phyloP scores from a whole-genome alignment of 805 yeast species.

The Alloascoidea hylecoeti region DNA sequence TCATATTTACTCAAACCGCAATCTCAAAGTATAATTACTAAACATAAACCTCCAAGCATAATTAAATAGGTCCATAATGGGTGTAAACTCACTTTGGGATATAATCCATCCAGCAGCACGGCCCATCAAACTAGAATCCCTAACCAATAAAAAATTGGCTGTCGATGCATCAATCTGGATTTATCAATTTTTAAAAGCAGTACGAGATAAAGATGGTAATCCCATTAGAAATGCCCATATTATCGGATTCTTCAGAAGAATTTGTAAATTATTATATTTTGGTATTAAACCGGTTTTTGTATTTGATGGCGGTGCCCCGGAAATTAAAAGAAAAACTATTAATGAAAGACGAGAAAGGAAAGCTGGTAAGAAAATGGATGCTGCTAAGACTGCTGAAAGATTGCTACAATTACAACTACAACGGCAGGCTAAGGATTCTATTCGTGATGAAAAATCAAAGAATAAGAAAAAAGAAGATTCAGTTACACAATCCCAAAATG shows the following conservation, averaged over 20 bases:
- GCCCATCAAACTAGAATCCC: conserved; percentile 80
- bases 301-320: conserved; percentile 92
- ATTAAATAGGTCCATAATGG: too few relatives aligned
- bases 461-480: background rate
- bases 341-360: conserved; percentile 57
- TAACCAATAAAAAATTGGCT: conserved; percentile 68
- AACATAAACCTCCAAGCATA: too few relatives aligned
- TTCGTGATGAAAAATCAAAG: background rate
- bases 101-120: conserved; percentile 79
- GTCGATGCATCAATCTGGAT: conserved; percentile 99
- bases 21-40: too few relatives aligned
- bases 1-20: too few relatives aligned
- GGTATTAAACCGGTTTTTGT: conserved; percentile 87
- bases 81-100: conserved; percentile 93
- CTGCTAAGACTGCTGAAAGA: conserved; percentile 64
- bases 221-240: conserved; percentile 70
- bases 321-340: conserved; percentile 67
- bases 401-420: conserved; percentile 73
- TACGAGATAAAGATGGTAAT: conserved; percentile 74
- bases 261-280: conserved; percentile 76
- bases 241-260: conserved; percentile 90
- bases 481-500: conserved; percentile 1
- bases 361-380: conserved; percentile 58
- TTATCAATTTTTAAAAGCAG: conserved; percentile 91
- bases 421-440: conserved; percentile 25